Percentiles rank a stretch among this genome's conserved stretches.
Evolutionary conservation across 768 basidiomycete species (phyloP).

Genomic region (Macrocybe gigantea): DNA sequence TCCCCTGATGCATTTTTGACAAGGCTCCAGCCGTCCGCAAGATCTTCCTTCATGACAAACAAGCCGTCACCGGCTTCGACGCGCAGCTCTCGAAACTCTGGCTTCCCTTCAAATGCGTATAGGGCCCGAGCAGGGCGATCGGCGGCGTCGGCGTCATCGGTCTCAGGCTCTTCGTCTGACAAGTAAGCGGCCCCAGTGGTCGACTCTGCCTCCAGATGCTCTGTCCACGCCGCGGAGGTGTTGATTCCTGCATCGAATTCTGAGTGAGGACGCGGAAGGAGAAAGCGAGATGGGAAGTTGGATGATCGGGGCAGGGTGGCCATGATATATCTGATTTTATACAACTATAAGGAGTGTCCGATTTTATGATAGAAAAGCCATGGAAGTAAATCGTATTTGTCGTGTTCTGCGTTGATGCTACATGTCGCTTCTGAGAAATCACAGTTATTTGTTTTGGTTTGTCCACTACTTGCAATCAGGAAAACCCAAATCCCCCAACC

Average conservation of each 20-base stretch:
- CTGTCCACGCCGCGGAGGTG: conserved; percentile 74
- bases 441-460: not conserved
- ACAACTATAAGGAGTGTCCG: too few relatives aligned
- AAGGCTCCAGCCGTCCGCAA: conserved; percentile 79
- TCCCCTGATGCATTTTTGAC: conserved; percentile 52
- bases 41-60: conserved; percentile 64
- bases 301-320: conserved; percentile 13
- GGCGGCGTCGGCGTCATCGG: conserved; percentile 25
- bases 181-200: conserved; percentile 16
- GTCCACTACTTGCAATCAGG: conserved; percentile 37
- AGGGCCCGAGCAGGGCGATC: conserved; percentile 59
- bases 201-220: conserved; percentile 39
- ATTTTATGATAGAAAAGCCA: too few relatives aligned
- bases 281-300: conserved; percentile 7
- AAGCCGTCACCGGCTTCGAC: conserved; percentile 68
- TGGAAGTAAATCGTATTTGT: too few relatives aligned
- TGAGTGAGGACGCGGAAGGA: conserved; percentile 25
- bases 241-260: conserved; percentile 78
- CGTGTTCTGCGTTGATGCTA: too few relatives aligned
- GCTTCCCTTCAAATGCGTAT: conserved; percentile 70
- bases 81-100: conserved; percentile 65
- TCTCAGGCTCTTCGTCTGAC: conserved; percentile 46
- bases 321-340: conserved; percentile 3
- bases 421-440: too few relatives aligned
- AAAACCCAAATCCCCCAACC: conserved; percentile 59